These are phyloP conservation scores for Anisodus acutangulus DNA, from an alignment of 257 asterid genomes.

Conservation along the genomic window DNA sequence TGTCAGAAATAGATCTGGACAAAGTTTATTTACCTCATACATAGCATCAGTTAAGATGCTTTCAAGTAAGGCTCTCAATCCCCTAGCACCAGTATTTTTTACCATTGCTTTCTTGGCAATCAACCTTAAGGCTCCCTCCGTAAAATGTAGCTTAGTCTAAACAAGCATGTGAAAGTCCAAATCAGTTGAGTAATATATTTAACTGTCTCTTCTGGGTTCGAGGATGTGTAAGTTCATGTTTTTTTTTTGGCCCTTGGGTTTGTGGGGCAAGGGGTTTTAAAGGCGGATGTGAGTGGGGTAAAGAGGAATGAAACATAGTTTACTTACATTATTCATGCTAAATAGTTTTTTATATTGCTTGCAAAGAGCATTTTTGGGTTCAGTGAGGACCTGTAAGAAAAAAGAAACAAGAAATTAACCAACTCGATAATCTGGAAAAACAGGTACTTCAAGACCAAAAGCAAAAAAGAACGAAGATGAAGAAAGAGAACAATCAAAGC, in stretches of 20 bases:
- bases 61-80: slow-evolving; percentile 83
- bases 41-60: slow-evolving; percentile 81
- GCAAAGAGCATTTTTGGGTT: slow-evolving; percentile 90
- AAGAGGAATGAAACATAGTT: slow-evolving; percentile 8
- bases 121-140: slow-evolving; percentile 67
- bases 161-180: background rate
- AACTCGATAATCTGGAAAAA: slow-evolving; percentile 27
- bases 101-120: slow-evolving; percentile 75
- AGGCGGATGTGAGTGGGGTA: slow-evolving; percentile 9
- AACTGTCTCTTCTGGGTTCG: background rate
- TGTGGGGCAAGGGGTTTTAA: background rate
- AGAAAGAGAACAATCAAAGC: slow-evolving; percentile 4
- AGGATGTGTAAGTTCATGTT: background rate
- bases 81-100: slow-evolving; percentile 96
- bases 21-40: slow-evolving; percentile 83
- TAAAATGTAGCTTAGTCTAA: slow-evolving; percentile 80
- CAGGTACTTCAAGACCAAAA: slow-evolving; percentile 19
- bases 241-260: background rate
- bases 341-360: slow-evolving; percentile 90
- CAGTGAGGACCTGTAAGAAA: slow-evolving; percentile 66
- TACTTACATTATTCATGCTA: slow-evolving; percentile 79
- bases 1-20: background rate
- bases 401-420: background rate
- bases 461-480: slow-evolving; percentile 8
- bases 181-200: background rate